Evolutionary conservation across 768 basidiomycete genomes (phyloP).

Genomic region (Amanita pallidorosea): DNA sequence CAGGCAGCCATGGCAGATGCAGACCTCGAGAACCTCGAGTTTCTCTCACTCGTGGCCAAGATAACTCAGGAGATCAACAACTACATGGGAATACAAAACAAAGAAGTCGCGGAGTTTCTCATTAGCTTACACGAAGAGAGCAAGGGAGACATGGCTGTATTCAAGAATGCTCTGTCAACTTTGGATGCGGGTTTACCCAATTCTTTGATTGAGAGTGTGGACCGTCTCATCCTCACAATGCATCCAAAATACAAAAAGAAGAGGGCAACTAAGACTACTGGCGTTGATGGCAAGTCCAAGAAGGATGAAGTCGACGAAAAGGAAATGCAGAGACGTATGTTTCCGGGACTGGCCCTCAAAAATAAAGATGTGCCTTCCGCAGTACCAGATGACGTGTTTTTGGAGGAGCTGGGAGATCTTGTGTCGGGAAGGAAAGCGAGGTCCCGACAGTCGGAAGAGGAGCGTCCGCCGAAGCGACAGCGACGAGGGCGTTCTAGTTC

Average conservation of each 20-base stretch:
- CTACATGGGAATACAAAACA: slow-evolving; percentile 77
- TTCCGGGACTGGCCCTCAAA: slow-evolving; percentile 81
- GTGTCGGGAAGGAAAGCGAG: slow-evolving; percentile 64
- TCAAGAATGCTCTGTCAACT: slow-evolving; percentile 72
- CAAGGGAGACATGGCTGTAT: slow-evolving; percentile 60
- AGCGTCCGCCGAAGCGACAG: slow-evolving; percentile 50
- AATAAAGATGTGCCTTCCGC: slow-evolving; percentile 59
- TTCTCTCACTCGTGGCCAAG: slow-evolving; percentile 82
- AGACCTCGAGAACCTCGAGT: slow-evolving; percentile 89
- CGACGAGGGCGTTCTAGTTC: slow-evolving; percentile 36
- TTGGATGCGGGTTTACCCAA: slow-evolving; percentile 80
- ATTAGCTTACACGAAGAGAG: slow-evolving; percentile 82
- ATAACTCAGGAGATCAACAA: slow-evolving; percentile 92
- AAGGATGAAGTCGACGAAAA: slow-evolving; percentile 36
- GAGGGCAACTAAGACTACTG: slow-evolving; percentile 24
- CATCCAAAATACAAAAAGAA: slow-evolving; percentile 94
- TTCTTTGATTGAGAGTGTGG: slow-evolving; percentile 85
- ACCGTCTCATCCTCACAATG: slow-evolving; percentile 87
- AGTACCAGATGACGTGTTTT: slow-evolving; percentile 65
- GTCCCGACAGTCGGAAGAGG: slow-evolving; percentile 26
- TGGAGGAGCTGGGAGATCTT: slow-evolving; percentile 85
- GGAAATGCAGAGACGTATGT: slow-evolving; percentile 75
- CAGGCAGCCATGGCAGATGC: slow-evolving; percentile 41
- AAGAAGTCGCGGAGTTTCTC: slow-evolving; percentile 90
- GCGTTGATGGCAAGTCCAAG: slow-evolving; percentile 24